Evolutionary conservation across 2,329 filamentous ascomycete species (phyloP), one percentile per base, ranked within the genome.

Genomic region (Penicillium sp.): DNA sequence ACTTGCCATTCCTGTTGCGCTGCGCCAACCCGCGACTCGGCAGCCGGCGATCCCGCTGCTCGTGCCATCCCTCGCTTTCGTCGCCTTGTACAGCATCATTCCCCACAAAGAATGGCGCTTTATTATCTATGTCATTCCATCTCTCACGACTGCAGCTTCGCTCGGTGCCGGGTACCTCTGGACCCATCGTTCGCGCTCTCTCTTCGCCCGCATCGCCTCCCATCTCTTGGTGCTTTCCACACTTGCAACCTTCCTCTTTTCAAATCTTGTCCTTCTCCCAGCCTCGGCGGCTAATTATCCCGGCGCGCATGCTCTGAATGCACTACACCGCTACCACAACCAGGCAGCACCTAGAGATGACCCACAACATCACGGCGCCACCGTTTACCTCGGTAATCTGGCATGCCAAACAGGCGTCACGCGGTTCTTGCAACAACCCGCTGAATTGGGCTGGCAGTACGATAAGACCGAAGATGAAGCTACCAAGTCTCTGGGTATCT

Each of bases 51-150:
- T 88, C 0, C 75, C 77, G 35, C 70, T 83, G 7, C 60, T 88
- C 3, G 60, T 85, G 2, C 90, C 93, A 0, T 79, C 81, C 8
- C 57, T 95, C 1, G 69, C 80, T 27, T 98, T 91, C 68, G 77
- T 95, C 18, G 79, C 79, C 4, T 69, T 95, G 38, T 97, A 95
- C 75, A 95, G 89, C 55, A 61, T 89, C 44, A 87, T 95, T 54
- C 91, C 92, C 0, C 93, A 98, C 74, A 98, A 98, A 68, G 93
- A 98, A 73, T 87, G 90, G 67, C 87, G 93, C 15, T 98, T 98
- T 75, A 85, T 98, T 59, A 83, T 97, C 62, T 97, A 97, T 72
- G 79, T 83, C 45, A 78, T 95, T 23, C 93, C 93, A 0, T 78
- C 86, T 0, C 74, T 97, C 27, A 95, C 91, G 0, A 86, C 86